Base-by-base conservation (phyloP, 257 asterid species). In the Mitragyna speciosa region DNA sequence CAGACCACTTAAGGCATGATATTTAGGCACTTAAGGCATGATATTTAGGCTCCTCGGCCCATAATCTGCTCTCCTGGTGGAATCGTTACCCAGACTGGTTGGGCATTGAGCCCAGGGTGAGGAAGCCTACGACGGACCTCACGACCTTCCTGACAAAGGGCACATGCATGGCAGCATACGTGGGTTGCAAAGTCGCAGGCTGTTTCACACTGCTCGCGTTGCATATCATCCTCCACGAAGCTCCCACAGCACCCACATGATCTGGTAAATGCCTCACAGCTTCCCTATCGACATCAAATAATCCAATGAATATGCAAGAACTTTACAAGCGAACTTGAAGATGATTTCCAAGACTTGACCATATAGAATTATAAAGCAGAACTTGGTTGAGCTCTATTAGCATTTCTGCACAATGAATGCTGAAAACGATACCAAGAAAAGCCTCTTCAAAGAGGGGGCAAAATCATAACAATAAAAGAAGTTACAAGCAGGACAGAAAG, bases 111-210 rank as follows among this genome's bases (percentile, higher is more conserved):
- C 16, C 92, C 97, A 1, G 99, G 97, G 85, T 92, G 99, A 76
- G 93, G 92, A 82, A 96, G 86, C 90, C 97, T 91, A 17, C 97
- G 99, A 24, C 99, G 99, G 79, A 96, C 86, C 81, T 94, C 97
- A 73, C 99, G 98, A 52, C 95, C 98, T 86, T 96, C 99, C 78
- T 92, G 99, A 73, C 99, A 96, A 79, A 96, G 94, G 51, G 99
- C 99, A 56, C 97, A 96, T 10, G 91, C 83, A 58, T 96, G 99
- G 86, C 97, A 92, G 69, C 91, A 89, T 31, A 90, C 87, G 73
- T 94, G 99, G 22, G 97, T 90, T 17, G 90, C 97, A 43, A 94
- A 82, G 84, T 96, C 99, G 8, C 97, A 96, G 24, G 87, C 88
- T 2, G 90, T 87, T 77, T 96, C 98, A 45, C 95, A 96, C 48